Evolutionary conservation across 176 grass and related monocot species (phyloP), one percentile per base, ranked within the genome.

Genomic region (Triticum timopheevii): DNA sequence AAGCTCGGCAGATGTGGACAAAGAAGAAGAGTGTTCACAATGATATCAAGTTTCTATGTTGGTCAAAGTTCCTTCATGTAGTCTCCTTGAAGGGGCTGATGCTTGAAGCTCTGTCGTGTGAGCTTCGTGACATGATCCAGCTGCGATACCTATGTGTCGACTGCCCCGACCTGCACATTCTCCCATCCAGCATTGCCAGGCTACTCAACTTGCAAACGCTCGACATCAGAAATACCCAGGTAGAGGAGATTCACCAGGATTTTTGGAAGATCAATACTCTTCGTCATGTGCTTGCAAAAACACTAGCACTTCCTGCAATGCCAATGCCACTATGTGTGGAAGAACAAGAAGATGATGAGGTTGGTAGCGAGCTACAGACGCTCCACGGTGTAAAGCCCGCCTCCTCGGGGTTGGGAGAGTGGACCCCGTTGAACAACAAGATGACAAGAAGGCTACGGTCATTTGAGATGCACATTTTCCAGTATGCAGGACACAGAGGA

Each of bases 131-230:
- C 56, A 74, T 74, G 85, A 82, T 62, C 17, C 79, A 87, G 30
- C 59, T 87, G 30, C 24, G 85, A 20, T 82, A 74, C 65, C 3
- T 87, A 10, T 0, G 50, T 17, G 5, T 82, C 9, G 1, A 38
- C 12, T 8, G 33, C 39, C 3, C 5, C 7, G 33, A 13, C 50
- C 30, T 87, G 27, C 40, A 20, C 58, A 31, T 39, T 8, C 65
- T 87, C 8, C 85, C 78, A 2, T 28, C 38, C 0, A 31, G 58
- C 68, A 75, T 82, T 25, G 36, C 3, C 7, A 82, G n/a, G 30
- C 66, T 87, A 12, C 24, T 81, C 27, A 87, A 87, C 80, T 69
- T 87, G 54, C 50, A 81, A 49, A 87, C 85, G 2, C 70, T 87
- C n/a, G 50, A 87, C 34, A 87, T 87, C 61, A 64, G 38, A 1